A percentile compares a stretch with the other conserved stretches of the same genome.
Conservation (phyloP, 345 rosid genomes). For the Populus simonii region DNA sequence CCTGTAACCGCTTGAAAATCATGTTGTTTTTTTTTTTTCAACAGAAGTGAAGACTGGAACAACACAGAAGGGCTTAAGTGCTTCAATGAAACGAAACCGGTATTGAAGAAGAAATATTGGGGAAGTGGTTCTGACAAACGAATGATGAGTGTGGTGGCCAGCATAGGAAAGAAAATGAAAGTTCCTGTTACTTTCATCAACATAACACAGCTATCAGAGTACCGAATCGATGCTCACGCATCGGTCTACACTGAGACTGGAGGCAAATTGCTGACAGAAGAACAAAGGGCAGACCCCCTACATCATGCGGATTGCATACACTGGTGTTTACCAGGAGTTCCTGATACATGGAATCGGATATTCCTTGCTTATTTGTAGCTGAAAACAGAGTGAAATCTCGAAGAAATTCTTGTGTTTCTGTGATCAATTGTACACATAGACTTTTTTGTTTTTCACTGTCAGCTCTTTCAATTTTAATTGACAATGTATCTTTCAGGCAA, state of each 20-base stretch:
- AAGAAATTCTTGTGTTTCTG: background rate
- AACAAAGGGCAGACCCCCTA: constrained; percentile 61
- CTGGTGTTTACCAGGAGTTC: constrained; percentile 94
- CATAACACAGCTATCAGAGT: constrained; percentile 82
- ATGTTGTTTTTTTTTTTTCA: background rate
- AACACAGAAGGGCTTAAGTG: constrained; percentile 61
- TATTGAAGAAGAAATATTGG: constrained; percentile 59
- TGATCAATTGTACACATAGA: constrained; percentile 3
- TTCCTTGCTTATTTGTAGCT: constrained; percentile 66
- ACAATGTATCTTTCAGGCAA: background rate
- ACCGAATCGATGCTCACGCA: constrained; percentile 76
- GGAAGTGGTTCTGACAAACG: constrained; percentile 59
- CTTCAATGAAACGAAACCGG: constrained; percentile 80
- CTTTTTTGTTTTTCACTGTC: background rate
- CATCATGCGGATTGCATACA: constrained; percentile 87
- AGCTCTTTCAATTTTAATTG: background rate
- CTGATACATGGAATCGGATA: constrained; percentile 88
- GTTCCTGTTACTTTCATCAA: constrained; percentile 69
- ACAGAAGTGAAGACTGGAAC: constrained; percentile 73
- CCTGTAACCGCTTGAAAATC: background rate
- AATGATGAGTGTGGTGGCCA: constrained; percentile 69
- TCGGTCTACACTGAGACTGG: constrained; percentile 76
- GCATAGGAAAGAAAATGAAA: constrained; percentile 51
- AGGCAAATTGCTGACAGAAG: constrained; percentile 60
- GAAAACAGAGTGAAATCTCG: background rate